Percentiles rank a stretch among this genome's conserved stretches.
phyloP scores from a whole-genome alignment of 176 grass and related monocot genomes.

The Hordeum marinum region DNA sequence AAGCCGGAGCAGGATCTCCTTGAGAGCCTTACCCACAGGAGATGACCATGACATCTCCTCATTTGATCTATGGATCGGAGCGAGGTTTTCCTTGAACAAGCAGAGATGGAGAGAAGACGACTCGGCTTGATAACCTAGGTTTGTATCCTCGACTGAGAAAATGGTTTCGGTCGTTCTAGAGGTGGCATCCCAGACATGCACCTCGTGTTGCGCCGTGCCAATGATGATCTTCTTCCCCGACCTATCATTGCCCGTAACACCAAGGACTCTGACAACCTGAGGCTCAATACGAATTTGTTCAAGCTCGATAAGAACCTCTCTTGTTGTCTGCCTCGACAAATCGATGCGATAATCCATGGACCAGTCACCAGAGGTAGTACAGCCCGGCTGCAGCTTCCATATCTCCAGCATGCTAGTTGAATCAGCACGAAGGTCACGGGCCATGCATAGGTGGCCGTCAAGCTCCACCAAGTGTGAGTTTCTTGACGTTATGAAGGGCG shows the following conservation, averaged over 20 bases:
- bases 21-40: not conserved
- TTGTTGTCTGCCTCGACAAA: not conserved
- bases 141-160: not conserved
- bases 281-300: not conserved
- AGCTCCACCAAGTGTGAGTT: not conserved
- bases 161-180: not conserved
- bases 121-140: not conserved
- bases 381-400: not conserved
- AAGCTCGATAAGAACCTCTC: not conserved
- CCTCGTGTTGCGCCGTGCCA: not conserved
- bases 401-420: not conserved
- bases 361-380: not conserved
- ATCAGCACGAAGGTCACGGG: not conserved
- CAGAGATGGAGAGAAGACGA: not conserved
- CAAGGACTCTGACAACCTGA: not conserved
- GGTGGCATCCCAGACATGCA: not conserved
- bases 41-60: not conserved
- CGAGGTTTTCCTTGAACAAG: slow-evolving; percentile 12
- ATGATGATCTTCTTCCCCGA: slow-evolving; percentile 16
- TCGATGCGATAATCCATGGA: not conserved
- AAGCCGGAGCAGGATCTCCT: slow-evolving; percentile 5
- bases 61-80: not conserved
- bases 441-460: not conserved
- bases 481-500: not conserved
- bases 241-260: not conserved